phyloP scores from a whole-genome alignment of 2,329 filamentous ascomycete genomes.

The Penicillium sp. region DNA sequence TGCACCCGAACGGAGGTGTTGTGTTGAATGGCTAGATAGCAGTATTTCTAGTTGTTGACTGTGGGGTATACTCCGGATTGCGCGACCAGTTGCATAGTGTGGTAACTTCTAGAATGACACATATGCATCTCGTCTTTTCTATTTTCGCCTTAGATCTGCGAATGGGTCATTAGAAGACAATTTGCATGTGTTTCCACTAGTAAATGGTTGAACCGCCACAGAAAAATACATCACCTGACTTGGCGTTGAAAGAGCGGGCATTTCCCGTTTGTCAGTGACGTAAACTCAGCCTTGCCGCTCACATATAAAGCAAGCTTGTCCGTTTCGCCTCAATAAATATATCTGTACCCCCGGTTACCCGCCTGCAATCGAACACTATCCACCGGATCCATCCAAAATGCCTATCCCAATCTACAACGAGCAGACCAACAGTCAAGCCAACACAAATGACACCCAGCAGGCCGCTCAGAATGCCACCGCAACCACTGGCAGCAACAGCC shows the following conservation, averaged over 20 bases:
- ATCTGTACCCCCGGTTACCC: neutral
- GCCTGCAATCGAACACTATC: neutral
- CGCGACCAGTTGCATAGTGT: no score
- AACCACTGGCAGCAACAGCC: constrained; percentile 20
- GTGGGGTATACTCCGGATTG: neutral
- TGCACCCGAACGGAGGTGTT: constrained; percentile 67
- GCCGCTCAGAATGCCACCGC: constrained; percentile 20
- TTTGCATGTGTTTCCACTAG: neutral
- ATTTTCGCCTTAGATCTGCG: neutral
- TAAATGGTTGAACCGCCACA: neutral
- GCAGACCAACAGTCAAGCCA: constrained; percentile 11
- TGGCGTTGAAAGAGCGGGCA: neutral
- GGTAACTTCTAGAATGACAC: neutral
- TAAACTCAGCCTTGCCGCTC: neutral
- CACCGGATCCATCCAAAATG: constrained; percentile 15
- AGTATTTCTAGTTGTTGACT: neutral
- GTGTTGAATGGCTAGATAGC: constrained; percentile 54
- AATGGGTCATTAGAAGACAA: neutral
- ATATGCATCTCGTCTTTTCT: neutral
- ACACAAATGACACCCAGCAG: constrained; percentile 26
- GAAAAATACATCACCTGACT: constrained; percentile 2
- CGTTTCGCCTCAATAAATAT: neutral
- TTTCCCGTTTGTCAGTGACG: neutral
- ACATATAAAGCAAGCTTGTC: neutral
- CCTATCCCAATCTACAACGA: constrained; percentile 21